Evolutionary conservation across 129 eudicot genomes (phyloP).

Genomic region (Smallanthus sonchifolius): DNA sequence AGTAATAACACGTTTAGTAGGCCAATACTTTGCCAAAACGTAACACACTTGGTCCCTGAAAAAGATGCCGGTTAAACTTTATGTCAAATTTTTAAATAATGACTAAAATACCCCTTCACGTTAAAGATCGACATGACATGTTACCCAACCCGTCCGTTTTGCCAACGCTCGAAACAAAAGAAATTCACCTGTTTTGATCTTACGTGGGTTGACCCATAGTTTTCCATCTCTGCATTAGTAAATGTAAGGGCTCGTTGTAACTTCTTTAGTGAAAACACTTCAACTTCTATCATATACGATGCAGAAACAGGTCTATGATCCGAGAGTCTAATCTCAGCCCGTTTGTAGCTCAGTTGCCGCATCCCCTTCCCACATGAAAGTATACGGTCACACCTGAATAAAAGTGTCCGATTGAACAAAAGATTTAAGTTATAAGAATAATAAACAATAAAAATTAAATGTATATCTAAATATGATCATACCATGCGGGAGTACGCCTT

Average conservation of each 20-base stretch:
- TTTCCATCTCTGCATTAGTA: conserved; percentile 62
- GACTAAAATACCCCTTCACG: neutral
- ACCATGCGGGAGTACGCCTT: conserved; percentile 94
- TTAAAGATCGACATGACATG: neutral
- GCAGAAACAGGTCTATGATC: conserved; percentile 95
- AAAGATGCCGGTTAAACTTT: too few relatives aligned
- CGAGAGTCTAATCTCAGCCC: conserved; percentile 58
- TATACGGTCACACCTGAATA: conserved; percentile 81
- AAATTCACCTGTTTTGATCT: conserved; percentile 8
- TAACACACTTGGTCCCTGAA: too few relatives aligned
- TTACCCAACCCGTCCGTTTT: neutral
- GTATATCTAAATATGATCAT: conserved; percentile 10
- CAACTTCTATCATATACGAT: conserved; percentile 56
- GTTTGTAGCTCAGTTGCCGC: conserved; percentile 52
- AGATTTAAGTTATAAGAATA: neutral
- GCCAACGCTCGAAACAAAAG: neutral
- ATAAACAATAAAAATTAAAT: neutral
- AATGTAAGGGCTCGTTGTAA: conserved; percentile 62
- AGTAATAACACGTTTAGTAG: too few relatives aligned
- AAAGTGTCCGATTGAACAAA: neutral
- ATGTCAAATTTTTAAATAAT: too few relatives aligned
- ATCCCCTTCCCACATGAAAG: conserved; percentile 81
- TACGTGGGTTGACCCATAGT: conserved; percentile 5
- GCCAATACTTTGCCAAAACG: too few relatives aligned
- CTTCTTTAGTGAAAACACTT: conserved; percentile 58